phyloP scores from a whole-genome alignment of 306 rosid genomes.

The Cucurbita ficifolia region DNA sequence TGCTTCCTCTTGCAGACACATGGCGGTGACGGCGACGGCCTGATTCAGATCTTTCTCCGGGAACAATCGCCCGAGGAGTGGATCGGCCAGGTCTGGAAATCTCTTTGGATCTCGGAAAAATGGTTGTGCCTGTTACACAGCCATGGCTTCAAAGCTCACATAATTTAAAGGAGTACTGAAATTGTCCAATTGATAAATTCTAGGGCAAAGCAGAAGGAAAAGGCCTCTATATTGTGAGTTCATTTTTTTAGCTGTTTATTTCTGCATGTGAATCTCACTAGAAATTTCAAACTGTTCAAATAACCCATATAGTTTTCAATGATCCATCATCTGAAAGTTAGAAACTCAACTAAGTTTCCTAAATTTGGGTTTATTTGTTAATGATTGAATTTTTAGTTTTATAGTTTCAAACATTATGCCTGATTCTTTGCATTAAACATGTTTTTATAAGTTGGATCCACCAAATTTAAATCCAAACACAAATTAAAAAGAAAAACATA shows the following conservation, averaged over 20 bases:
- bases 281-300: not conserved
- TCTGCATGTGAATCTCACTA: not conserved
- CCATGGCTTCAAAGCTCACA: not conserved
- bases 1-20: slow-evolving; percentile 89
- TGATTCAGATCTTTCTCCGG: slow-evolving; percentile 85
- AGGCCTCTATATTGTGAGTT: not conserved
- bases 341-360: not conserved
- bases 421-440: not conserved
- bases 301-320: not conserved
- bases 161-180: no score
- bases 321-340: not conserved
- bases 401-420: not conserved
- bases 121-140: slow-evolving; percentile 55
- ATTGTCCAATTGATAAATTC: not conserved
- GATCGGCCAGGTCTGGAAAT: slow-evolving; percentile 69
- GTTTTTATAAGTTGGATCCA: no score
- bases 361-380: not conserved
- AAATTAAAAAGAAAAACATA: slow-evolving; percentile 7
- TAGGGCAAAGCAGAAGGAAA: not conserved
- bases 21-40: slow-evolving; percentile 80
- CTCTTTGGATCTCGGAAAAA: slow-evolving; percentile 57
- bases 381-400: not conserved
- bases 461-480: not conserved
- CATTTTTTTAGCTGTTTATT: not conserved
- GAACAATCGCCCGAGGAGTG: slow-evolving; percentile 27